These are phyloP conservation scores for Pichia sp. DNA, from an alignment of 1,139 yeast species.

Conservation along the genomic window DNA sequence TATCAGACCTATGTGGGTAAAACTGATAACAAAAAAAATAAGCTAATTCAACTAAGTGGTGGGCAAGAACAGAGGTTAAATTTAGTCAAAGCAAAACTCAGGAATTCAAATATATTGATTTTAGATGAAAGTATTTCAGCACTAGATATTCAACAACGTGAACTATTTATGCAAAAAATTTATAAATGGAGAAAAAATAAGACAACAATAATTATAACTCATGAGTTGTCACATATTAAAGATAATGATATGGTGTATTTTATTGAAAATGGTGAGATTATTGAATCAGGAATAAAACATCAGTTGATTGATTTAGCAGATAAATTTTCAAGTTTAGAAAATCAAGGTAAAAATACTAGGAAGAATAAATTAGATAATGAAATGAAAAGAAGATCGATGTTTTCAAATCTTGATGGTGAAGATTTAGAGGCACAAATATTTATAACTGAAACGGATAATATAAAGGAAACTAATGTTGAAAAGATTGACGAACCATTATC, in stretches of 20 bases:
- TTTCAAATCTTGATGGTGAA: conserved; percentile 2
- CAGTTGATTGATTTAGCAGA: conserved; percentile 27
- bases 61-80: conserved; percentile 86
- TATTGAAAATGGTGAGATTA: conserved; percentile 52
- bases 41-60: conserved; percentile 57
- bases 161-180: conserved; percentile 41
- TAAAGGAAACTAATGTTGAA: background rate
- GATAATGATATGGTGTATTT: conserved; percentile 57
- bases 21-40: background rate
- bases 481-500: background rate
- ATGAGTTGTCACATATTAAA: conserved; percentile 56
- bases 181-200: conserved; percentile 56
- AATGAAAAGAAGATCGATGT: conserved; percentile 8
- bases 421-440: background rate
- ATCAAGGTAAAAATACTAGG: background rate
- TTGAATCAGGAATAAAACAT: conserved; percentile 37
- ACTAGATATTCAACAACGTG: conserved; percentile 49
- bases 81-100: conserved; percentile 70
- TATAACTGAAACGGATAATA: background rate
- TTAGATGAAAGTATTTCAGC: conserved; percentile 87
- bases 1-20: conserved; percentile 44
- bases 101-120: conserved; percentile 67
- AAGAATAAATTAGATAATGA: background rate
- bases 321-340: conserved; percentile 12
- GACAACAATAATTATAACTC: conserved; percentile 79